phyloP scores from a whole-genome alignment of 1,139 yeast species.

The Pichia sp. region DNA sequence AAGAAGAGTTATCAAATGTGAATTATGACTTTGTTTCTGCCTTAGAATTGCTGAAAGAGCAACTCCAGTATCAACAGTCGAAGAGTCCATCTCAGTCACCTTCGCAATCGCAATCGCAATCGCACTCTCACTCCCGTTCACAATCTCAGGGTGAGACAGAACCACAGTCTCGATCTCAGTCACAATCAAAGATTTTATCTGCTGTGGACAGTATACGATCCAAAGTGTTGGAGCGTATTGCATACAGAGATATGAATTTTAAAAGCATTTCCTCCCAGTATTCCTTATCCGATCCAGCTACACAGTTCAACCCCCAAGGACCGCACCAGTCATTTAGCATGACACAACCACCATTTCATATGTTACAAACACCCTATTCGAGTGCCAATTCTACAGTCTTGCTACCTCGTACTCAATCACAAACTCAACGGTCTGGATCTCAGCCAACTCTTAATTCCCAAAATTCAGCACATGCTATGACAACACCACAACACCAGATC shows the following conservation, averaged over 20 bases:
- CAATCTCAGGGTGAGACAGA: neutral
- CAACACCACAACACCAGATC: neutral
- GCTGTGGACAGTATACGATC: slow-evolving; percentile 7
- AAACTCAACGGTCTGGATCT: slow-evolving; percentile 3
- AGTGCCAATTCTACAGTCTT: neutral
- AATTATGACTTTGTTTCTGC: slow-evolving; percentile 48
- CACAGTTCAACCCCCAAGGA: neutral
- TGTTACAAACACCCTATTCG: neutral
- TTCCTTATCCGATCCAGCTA: neutral
- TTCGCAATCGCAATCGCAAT: neutral
- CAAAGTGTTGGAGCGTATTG: slow-evolving; percentile 30
- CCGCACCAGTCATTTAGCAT: neutral
- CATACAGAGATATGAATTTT: slow-evolving; percentile 30
- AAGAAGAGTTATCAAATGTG: slow-evolving; percentile 44
- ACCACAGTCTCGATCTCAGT: neutral
- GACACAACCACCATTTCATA: neutral
- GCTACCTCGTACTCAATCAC: neutral
- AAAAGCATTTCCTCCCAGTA: slow-evolving; percentile 19
- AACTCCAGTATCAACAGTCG: neutral
- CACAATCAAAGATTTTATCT: neutral
- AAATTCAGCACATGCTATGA: neutral
- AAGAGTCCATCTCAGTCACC: neutral
- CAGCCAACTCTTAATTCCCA: neutral
- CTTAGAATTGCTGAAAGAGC: slow-evolving; percentile 42
- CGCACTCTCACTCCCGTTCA: neutral